These are phyloP conservation scores for Prunus persica DNA, from an alignment of 306 rosid genomes.

Conservation along the genomic window Prunus_persica_NCBIv2 NC_034014.1:24522001-24522500, in stretches of 20 bases:
- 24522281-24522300: neutral
- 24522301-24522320: neutral
- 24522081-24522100: neutral
- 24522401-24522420: neutral
- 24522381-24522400: no score
- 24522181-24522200: constrained; percentile 7
- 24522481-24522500: no score
- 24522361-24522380: no score
- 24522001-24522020: constrained; percentile 9
- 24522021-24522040: constrained; percentile 7
- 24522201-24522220: constrained; percentile 2
- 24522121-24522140: constrained; percentile 14
- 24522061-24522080: neutral
- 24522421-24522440: neutral
- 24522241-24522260: neutral
- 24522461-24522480: no score
- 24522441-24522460: no score
- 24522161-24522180: neutral
- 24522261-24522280: neutral
- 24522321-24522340: neutral
- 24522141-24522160: neutral
- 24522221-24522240: neutral
- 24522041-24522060: neutral
- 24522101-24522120: neutral
- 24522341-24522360: neutral